Evolutionary conservation across 371 early-diverging fungal genomes (phyloP), one percentile per base, ranked within the genome.

Genomic region (Dinochytrium kinnereticum): DNA sequence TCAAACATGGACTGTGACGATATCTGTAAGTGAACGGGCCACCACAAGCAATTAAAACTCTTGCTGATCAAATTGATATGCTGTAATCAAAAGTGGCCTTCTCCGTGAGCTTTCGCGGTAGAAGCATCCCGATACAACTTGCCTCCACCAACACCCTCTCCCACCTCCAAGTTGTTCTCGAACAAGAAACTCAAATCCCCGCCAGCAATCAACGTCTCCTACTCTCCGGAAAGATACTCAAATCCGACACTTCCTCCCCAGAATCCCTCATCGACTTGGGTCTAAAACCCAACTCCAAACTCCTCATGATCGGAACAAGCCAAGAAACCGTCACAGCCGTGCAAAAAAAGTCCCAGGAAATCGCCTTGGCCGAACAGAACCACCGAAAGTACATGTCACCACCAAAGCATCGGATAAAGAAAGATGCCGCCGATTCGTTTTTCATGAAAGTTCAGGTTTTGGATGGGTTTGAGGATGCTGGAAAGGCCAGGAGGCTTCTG

Each of bases 391-490:
- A 31, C 17, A 30, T 24, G 19, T 34, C 37, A 36, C 71, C n/a
- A 10, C 28, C 36, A 57, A 64, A 17, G 3, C 15, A 19, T 13
- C 17, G 21, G 64, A 0, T 19, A 19, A 44, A 19, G 44, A 53
- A 19, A 10, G 30, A 69, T 17, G 17, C 24, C 59, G 74, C 79
- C 33, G 79, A 87, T 70, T 90, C 90, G 76, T 92, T 91, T 0
- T 96, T 95, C 78, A 89, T 87, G 31, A 72, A 73, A 0, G 83
- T 95, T 10, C 79, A 88, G 28, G 87, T 91, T 0, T 83, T 94
- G 34, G 83, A 86, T 33, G 85, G 90, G 33, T 91, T 94, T 70
- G 80, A 85, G 0, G 74, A 90, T 28, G 81, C 82, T 26, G 85
- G 86, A 24, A 81, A 81, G 13, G 97, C 97, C n/a, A 78, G 78